A percentile compares a stretch with the other conserved stretches of the same genome.
Evolutionary conservation across 768 basidiomycete genomes (phyloP).

Genomic region (Leccinum boreale): DNA sequence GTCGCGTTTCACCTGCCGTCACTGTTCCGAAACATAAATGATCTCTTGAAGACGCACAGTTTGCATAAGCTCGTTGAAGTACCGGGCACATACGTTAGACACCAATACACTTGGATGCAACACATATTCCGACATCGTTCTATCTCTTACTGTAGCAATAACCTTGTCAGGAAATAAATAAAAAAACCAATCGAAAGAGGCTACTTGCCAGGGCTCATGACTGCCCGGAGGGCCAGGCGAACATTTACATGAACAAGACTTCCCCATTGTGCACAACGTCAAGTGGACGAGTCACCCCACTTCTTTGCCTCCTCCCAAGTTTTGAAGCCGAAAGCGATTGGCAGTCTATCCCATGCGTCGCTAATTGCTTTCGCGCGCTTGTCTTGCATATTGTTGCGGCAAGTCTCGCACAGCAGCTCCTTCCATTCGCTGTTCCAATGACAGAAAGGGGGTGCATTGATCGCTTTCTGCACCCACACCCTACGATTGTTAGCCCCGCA

Average conservation of each 20-base stretch:
- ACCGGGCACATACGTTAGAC: too few relatives aligned
- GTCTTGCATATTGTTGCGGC: neutral
- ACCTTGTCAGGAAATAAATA: too few relatives aligned
- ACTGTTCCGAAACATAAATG: constrained; percentile 36
- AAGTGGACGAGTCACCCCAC: neutral
- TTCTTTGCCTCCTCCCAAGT: constrained; percentile 1
- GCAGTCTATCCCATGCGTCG: neutral
- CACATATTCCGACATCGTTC: too few relatives aligned
- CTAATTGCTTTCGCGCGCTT: neutral
- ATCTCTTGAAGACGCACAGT: constrained; percentile 19
- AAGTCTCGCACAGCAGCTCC: neutral
- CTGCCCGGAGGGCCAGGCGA: neutral
- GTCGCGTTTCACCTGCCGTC: constrained; percentile 42
- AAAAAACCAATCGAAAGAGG: too few relatives aligned
- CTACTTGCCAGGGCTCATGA: too few relatives aligned
- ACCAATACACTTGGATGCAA: too few relatives aligned
- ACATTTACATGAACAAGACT: neutral
- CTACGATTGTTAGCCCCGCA: neutral
- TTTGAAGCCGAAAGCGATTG: constrained; percentile 4
- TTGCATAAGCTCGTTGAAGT: too few relatives aligned
- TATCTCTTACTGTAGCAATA: too few relatives aligned
- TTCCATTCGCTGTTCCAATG: constrained; percentile 1
- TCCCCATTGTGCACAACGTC: neutral
- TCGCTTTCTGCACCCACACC: neutral
- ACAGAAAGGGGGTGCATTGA: neutral